Conservation (phyloP, 495 filamentous ascomycete species). For the Cladorrhinum samala region DNA sequence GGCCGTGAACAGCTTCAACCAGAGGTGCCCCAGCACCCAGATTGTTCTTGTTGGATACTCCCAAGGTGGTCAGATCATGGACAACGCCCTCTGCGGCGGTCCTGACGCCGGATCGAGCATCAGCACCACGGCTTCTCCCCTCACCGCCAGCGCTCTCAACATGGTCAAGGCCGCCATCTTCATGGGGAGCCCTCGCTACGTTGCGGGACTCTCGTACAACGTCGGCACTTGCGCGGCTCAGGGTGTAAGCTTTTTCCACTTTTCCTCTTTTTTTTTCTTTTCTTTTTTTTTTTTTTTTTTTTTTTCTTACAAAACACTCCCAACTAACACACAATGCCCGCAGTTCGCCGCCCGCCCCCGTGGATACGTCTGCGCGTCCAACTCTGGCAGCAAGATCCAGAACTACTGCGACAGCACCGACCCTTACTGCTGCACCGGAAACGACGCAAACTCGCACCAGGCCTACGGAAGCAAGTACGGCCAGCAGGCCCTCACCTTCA, state of each 20-base stretch:
- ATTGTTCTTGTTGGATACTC: slow-evolving; percentile 61
- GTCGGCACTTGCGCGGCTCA: slow-evolving; percentile 53
- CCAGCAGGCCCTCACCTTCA: slow-evolving; percentile 48
- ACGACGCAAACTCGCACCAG: slow-evolving; percentile 49
- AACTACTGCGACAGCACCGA: slow-evolving; percentile 58
- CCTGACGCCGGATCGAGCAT: slow-evolving; percentile 29
- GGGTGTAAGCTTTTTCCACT: slow-evolving; percentile 43
- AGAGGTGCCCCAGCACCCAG: slow-evolving; percentile 48
- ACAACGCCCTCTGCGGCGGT: slow-evolving; percentile 57
- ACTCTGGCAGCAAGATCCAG: slow-evolving; percentile 44
- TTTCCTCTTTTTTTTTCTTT: neutral
- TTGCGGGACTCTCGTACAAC: slow-evolving; percentile 50
- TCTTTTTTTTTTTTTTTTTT: neutral
- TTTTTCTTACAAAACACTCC: neutral
- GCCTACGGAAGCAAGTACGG: slow-evolving; percentile 56
- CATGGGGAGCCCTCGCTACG: slow-evolving; percentile 55
- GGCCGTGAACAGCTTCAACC: slow-evolving; percentile 48
- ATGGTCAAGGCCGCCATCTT: slow-evolving; percentile 52
- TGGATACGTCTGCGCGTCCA: slow-evolving; percentile 49
- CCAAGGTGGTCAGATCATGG: slow-evolving; percentile 59
- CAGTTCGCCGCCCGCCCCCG: slow-evolving; percentile 51
- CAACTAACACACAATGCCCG: slow-evolving; percentile 1
- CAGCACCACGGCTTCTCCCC: slow-evolving; percentile 27
- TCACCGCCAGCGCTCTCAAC: slow-evolving; percentile 39
- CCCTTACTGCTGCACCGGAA: slow-evolving; percentile 61